These are phyloP conservation scores for Candolleomyces eurysporus DNA, from an alignment of 768 basidiomycete genomes.

Conservation along the genomic window DNA sequence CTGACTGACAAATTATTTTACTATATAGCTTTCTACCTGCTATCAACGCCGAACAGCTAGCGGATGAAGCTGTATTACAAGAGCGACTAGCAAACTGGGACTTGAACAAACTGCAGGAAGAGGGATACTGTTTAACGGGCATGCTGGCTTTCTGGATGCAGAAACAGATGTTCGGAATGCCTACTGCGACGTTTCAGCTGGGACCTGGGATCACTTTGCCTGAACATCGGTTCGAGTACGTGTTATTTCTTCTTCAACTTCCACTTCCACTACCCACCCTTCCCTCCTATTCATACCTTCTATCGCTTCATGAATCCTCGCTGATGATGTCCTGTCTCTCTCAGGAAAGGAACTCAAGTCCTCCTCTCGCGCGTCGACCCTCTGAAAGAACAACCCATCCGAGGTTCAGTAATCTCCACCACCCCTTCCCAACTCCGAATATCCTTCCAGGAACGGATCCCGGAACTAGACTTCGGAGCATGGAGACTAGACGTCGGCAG, in stretches of 20 bases:
- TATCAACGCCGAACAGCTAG: slow-evolving; percentile 61
- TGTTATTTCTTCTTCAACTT: slow-evolving; percentile 12
- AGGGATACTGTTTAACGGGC: slow-evolving; percentile 71
- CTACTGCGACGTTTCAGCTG: slow-evolving; percentile 61
- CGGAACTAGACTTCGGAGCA: slow-evolving; percentile 30
- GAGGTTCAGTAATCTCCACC: slow-evolving; percentile 53
- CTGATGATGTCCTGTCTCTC: background rate
- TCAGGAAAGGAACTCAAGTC: slow-evolving; percentile 71
- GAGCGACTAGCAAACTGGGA: slow-evolving; percentile 72
- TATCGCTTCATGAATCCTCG: too few species aligned
- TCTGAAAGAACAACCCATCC: slow-evolving; percentile 46
- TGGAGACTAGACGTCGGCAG: slow-evolving; percentile 75
- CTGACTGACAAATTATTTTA: background rate
- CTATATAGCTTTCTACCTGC: slow-evolving; percentile 43
- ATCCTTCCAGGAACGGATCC: slow-evolving; percentile 48
- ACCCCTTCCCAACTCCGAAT: slow-evolving; percentile 55
- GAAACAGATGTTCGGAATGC: slow-evolving; percentile 59
- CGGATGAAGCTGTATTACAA: slow-evolving; percentile 56
- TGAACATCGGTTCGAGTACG: slow-evolving; percentile 66
- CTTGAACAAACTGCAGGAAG: slow-evolving; percentile 52
- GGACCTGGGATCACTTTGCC: slow-evolving; percentile 63
- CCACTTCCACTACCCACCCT: background rate
- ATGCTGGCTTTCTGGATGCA: slow-evolving; percentile 70
- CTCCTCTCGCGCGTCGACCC: slow-evolving; percentile 66
- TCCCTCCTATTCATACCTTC: too few species aligned